Conservation (phyloP, 805 yeast species). For the Candida bentonensis region DNA sequence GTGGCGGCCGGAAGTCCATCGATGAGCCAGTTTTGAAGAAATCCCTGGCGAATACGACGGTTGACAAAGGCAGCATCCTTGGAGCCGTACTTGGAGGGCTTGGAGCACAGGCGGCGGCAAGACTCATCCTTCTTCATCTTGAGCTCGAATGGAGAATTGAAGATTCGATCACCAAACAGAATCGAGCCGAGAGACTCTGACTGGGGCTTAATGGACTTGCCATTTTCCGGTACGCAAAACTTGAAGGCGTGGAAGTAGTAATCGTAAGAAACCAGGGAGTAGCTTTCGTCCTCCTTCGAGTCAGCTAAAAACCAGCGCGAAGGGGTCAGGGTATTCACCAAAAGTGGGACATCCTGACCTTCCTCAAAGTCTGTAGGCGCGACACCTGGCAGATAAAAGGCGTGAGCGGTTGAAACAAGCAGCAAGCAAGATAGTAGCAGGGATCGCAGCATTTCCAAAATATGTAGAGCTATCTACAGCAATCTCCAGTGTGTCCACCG, state of each 20-base stretch:
- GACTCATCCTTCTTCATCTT: constrained; percentile 58
- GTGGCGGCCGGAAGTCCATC: constrained; percentile 92
- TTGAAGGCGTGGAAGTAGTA: constrained; percentile 71
- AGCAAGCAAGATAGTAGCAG: constrained; percentile 3
- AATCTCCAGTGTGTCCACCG: no score
- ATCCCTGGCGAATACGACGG: constrained; percentile 67
- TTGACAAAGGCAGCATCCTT: constrained; percentile 64
- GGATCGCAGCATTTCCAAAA: no score
- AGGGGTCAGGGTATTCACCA: constrained; percentile 87
- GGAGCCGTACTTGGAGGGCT: constrained; percentile 33
- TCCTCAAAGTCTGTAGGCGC: constrained; percentile 81
- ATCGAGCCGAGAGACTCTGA: constrained; percentile 87
- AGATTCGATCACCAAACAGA: constrained; percentile 89
- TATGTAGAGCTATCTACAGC: no score
- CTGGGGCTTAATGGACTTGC: constrained; percentile 39
- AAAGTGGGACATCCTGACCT: constrained; percentile 59
- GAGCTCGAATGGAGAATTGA: constrained; percentile 77
- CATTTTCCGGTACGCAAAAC: constrained; percentile 65
- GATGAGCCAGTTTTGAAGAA: constrained; percentile 79
- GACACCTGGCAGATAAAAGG: constrained; percentile 88
- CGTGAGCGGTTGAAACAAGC: constrained; percentile 22
- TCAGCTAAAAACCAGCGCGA: constrained; percentile 30
- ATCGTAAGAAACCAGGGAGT: constrained; percentile 24
- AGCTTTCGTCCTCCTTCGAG: constrained; percentile 19
- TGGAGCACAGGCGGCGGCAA: constrained; percentile 56